A percentile compares a stretch with the other conserved stretches of the same genome.
These are phyloP conservation scores for Myxozyma vanderwaltii DNA, from an alignment of 805 yeast species.

Conservation along the genomic window DNA sequence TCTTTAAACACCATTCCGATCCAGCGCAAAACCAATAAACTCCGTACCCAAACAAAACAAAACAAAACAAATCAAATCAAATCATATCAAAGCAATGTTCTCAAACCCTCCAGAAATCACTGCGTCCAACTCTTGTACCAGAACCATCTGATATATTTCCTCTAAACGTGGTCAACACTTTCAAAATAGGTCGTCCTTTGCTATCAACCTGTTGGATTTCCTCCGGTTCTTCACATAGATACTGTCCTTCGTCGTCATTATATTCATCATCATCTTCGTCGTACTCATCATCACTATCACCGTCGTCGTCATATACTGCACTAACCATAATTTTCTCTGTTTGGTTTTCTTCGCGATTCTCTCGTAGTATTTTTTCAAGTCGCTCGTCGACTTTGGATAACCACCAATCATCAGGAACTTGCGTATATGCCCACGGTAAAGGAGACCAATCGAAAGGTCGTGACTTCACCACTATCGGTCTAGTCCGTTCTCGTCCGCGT, in stretches of 20 bases:
- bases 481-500: neutral
- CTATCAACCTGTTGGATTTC: slow-evolving; percentile 23
- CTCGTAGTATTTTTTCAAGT: neutral
- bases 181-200: slow-evolving; percentile 23
- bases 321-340: neutral
- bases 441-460: slow-evolving; percentile 24
- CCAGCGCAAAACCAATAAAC: neutral
- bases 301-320: neutral
- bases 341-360: no score
- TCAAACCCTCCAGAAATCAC: neutral
- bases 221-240: slow-evolving; percentile 26
- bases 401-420: slow-evolving; percentile 18
- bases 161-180: slow-evolving; percentile 18
- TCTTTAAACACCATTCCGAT: no score
- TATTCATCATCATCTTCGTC: neutral
- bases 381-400: slow-evolving; percentile 4
- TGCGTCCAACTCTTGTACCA: no score
- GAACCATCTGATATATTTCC: no score
- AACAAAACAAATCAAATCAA: neutral
- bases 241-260: slow-evolving; percentile 10
- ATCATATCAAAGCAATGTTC: no score
- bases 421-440: slow-evolving; percentile 18
- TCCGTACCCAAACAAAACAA: neutral
- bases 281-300: neutral
- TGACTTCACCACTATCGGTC: slow-evolving; percentile 1